Conservation (phyloP, 768 basidiomycete species). For the Kwoniella dejecticola region DNA sequence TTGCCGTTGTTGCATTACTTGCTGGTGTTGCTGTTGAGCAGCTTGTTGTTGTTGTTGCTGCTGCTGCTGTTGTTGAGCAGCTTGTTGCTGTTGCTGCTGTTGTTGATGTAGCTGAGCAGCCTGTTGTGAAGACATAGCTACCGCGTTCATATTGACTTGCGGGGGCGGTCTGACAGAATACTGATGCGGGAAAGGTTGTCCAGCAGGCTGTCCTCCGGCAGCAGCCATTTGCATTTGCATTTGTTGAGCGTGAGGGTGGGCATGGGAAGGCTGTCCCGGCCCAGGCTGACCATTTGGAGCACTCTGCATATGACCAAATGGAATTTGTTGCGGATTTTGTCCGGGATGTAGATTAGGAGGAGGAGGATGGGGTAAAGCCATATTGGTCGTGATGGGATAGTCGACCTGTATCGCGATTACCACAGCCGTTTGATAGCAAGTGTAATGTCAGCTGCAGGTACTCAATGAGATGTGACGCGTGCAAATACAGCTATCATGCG, state of each 20-base stretch:
- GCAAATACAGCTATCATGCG: too few species aligned
- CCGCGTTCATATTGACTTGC: slow-evolving; percentile 20
- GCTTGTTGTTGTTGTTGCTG: slow-evolving; percentile 17
- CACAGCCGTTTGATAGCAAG: background rate
- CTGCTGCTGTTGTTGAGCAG: slow-evolving; percentile 19
- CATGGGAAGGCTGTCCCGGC: slow-evolving; percentile 19
- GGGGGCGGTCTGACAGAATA: slow-evolving; percentile 24
- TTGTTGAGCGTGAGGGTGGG: slow-evolving; percentile 33
- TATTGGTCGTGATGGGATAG: slow-evolving; percentile 11
- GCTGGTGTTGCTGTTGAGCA: slow-evolving; percentile 19
- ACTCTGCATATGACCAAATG: slow-evolving; percentile 29
- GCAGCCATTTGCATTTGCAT: slow-evolving; percentile 30
- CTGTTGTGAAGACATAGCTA: slow-evolving; percentile 28
- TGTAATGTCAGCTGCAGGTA: slow-evolving; percentile 3
- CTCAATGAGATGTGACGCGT: background rate
- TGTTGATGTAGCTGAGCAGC: slow-evolving; percentile 28
- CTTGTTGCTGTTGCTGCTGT: slow-evolving; percentile 23
- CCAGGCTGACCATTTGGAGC: slow-evolving; percentile 21
- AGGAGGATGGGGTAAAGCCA: slow-evolving; percentile 39
- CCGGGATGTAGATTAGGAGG: slow-evolving; percentile 19
- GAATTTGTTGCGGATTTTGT: slow-evolving; percentile 16
- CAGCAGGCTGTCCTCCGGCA: slow-evolving; percentile 7
- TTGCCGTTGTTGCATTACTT: slow-evolving; percentile 22
- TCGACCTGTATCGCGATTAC: background rate
- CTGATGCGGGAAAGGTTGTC: slow-evolving; percentile 27